A percentile compares a stretch with the other conserved stretches of the same genome.
Evolutionary conservation across 805 yeast genomes (phyloP).

Genomic region (Candida ponderosae): DNA sequence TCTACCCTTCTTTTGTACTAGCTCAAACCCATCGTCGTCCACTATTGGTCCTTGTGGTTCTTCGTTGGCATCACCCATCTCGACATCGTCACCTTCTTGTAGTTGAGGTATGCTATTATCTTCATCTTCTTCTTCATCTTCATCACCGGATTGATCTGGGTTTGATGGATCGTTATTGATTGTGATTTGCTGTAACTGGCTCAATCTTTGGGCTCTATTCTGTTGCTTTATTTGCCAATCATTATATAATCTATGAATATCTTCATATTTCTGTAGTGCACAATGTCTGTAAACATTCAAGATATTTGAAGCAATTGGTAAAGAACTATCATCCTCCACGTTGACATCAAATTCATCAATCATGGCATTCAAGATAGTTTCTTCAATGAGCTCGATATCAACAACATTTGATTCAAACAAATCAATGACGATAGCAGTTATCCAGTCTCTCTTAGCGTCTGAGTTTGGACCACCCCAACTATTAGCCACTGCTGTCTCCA

Average conservation of each 20-base stretch:
- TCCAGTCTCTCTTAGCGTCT: conserved; percentile 91
- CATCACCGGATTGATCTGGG: conserved; percentile 48
- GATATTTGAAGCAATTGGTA: conserved; percentile 61
- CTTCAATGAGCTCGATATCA: conserved; percentile 77
- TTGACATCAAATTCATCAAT: conserved; percentile 88
- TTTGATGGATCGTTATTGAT: conserved; percentile 56
- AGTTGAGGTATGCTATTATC: conserved; percentile 26
- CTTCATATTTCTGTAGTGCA: conserved; percentile 37
- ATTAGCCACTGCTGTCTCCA: conserved; percentile 82
- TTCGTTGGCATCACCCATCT: conserved; percentile 27
- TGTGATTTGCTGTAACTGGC: conserved; percentile 28
- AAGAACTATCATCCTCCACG: conserved; percentile 85
- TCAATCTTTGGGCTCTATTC: conserved; percentile 21
- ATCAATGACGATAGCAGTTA: conserved; percentile 74
- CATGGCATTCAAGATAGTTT: conserved; percentile 81
- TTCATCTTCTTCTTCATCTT: conserved; percentile 31
- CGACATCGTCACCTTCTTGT: conserved; percentile 27
- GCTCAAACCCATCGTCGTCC: conserved; percentile 92
- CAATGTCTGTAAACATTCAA: conserved; percentile 63
- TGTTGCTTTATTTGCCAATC: conserved; percentile 51
- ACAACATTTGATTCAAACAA: conserved; percentile 61
- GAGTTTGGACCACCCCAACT: conserved; percentile 95
- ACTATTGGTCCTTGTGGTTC: conserved; percentile 51
- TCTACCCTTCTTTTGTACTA: conserved; percentile 71
- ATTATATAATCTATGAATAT: conserved; percentile 51